Conservation (phyloP, 140 eudicot genomes). For the Senecio squalidus region DNA sequence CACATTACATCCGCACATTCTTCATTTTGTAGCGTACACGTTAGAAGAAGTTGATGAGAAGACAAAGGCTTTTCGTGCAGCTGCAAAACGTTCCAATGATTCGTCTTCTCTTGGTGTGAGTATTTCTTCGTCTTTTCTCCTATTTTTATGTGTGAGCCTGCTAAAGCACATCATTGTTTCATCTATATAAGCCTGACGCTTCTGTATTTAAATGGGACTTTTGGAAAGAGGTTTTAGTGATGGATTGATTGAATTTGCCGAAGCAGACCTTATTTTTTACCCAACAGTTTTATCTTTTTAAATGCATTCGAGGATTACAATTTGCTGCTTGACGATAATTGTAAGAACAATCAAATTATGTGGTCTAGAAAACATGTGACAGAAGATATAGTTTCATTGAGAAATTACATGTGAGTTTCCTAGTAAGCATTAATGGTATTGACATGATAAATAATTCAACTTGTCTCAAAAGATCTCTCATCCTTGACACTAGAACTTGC, state of each 20-base stretch:
- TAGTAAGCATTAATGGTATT: neutral
- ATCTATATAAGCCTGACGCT: too few species aligned
- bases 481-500: neutral
- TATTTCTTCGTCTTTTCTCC: slow-evolving; percentile 8
- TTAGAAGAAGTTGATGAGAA: slow-evolving; percentile 70
- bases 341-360: neutral
- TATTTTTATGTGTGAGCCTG: neutral
- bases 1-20: neutral
- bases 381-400: neutral
- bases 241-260: neutral
- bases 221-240: too few species aligned
- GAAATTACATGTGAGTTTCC: slow-evolving; percentile 1
- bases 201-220: too few species aligned
- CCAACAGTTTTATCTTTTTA: too few species aligned
- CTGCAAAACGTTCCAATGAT: slow-evolving; percentile 56
- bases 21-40: slow-evolving; percentile 56
- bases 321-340: neutral
- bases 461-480: neutral
- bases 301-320: neutral
- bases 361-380: neutral
- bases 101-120: slow-evolving; percentile 63
- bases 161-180: too few species aligned
- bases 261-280: neutral
- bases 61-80: slow-evolving; percentile 64
- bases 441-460: neutral